phyloP scores from a whole-genome alignment of 768 basidiomycete species.

The Solioccasus polychromus region DNA sequence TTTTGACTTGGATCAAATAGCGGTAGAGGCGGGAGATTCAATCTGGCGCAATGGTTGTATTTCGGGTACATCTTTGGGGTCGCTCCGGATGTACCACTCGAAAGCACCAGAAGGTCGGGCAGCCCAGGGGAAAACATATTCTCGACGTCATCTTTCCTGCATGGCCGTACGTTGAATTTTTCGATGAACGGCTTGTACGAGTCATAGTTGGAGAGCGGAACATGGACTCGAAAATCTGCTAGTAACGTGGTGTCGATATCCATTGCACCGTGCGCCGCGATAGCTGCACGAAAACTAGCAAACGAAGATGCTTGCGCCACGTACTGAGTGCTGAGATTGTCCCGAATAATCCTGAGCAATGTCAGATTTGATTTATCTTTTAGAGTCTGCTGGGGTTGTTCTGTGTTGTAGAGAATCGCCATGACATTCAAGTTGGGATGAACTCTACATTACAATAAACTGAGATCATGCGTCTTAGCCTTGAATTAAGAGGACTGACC shows the following conservation, averaged over 20 bases:
- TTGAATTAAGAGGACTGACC: no score
- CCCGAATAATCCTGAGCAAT: constrained; percentile 5
- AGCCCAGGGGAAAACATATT: constrained; percentile 21
- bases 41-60: constrained; percentile 4
- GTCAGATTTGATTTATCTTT: not conserved
- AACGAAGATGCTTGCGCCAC: constrained; percentile 2
- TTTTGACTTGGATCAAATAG: not conserved
- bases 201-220: constrained; percentile 12
- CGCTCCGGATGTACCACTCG: constrained; percentile 18
- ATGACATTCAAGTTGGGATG: no score
- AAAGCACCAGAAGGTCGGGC: constrained; percentile 6
- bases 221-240: constrained; percentile 4
- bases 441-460: no score
- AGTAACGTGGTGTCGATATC: constrained; percentile 9
- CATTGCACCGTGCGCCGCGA: not conserved
- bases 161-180: constrained; percentile 15
- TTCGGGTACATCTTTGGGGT: constrained; percentile 6
- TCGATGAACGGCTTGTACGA: constrained; percentile 13
- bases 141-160: constrained; percentile 16
- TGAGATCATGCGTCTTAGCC: no score
- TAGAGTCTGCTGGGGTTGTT: not conserved
- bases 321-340: constrained; percentile 11
- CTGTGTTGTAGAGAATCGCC: no score
- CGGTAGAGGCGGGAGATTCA: not conserved
- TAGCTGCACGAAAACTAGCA: constrained; percentile 6